These are phyloP conservation scores for Cymbopogon flexuosus DNA, from an alignment of 202 grass and related monocot species.

Conservation along the genomic window DNA sequence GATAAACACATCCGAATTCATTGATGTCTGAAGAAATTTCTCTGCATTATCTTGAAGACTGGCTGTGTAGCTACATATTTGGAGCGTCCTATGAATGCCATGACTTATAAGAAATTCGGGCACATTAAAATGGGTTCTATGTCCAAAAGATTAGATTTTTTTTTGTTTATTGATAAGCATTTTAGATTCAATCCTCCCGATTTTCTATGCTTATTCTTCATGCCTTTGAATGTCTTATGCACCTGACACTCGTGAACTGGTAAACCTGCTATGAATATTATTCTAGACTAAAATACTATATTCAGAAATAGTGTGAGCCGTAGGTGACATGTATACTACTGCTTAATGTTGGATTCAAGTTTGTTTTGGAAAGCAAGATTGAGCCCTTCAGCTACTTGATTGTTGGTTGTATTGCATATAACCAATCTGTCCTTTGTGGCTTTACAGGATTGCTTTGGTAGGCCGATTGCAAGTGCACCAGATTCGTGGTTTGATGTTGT, in stretches of 20 bases:
- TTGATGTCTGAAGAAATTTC: background rate
- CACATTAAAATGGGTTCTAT: background rate
- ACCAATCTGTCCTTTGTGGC: background rate
- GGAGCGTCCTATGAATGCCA: background rate
- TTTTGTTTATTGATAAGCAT: background rate
- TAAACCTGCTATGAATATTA: background rate
- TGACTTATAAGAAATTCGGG: background rate
- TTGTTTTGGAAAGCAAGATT: background rate
- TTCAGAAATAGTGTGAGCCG: slow-evolving; percentile 2
- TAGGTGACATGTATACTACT: background rate
- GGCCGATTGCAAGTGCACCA: slow-evolving; percentile 76
- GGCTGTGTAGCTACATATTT: background rate
- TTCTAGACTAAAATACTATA: background rate
- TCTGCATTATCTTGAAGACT: background rate
- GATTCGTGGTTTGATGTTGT: slow-evolving; percentile 87
- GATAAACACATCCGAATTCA: background rate
- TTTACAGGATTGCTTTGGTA: slow-evolving; percentile 68
- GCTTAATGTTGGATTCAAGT: background rate
- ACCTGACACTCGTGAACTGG: background rate
- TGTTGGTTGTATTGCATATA: background rate
- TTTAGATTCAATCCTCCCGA: background rate
- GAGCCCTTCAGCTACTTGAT: background rate
- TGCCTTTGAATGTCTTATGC: background rate
- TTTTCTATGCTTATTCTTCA: background rate
- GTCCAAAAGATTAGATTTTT: background rate